Evolutionary conservation across 805 yeast species (phyloP).

Genomic region (Saccharomyces paradoxus): DNA sequence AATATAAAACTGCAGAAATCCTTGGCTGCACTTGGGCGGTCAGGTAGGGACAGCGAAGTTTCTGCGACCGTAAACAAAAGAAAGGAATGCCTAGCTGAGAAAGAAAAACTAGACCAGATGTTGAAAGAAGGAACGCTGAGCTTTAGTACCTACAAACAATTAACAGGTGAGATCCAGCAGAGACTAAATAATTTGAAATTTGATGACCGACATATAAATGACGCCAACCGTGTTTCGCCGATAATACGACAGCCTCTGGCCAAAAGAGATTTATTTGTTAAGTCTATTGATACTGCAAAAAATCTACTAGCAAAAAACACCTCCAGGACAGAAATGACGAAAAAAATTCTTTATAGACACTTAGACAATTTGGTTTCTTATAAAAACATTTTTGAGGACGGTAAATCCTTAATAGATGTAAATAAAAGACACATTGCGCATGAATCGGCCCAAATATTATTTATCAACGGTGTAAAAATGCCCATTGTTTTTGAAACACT

Average conservation of each 20-base stretch:
- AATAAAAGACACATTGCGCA: slow-evolving; percentile 7
- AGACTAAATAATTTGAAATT: slow-evolving; percentile 10
- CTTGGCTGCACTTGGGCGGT: slow-evolving; percentile 13
- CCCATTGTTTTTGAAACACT: slow-evolving; percentile 22
- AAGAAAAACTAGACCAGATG: slow-evolving; percentile 9
- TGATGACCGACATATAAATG: not conserved
- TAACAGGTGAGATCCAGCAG: slow-evolving; percentile 9
- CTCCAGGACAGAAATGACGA: slow-evolving; percentile 15
- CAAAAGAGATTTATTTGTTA: slow-evolving; percentile 10
- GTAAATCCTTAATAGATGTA: not conserved
- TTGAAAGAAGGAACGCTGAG: slow-evolving; percentile 10
- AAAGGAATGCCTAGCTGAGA: slow-evolving; percentile 12
- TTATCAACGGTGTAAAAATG: slow-evolving; percentile 25
- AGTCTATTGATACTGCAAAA: slow-evolving; percentile 18
- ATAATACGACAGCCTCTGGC: not conserved
- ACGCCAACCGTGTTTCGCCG: not conserved
- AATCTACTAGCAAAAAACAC: slow-evolving; percentile 11
- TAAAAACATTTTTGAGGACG: slow-evolving; percentile 14
- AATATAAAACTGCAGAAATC: slow-evolving; percentile 13
- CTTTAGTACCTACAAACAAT: slow-evolving; percentile 3
- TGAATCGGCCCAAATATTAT: slow-evolving; percentile 21
- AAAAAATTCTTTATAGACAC: slow-evolving; percentile 12
- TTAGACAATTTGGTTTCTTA: slow-evolving; percentile 12
- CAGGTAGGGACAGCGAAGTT: slow-evolving; percentile 11
- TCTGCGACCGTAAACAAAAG: slow-evolving; percentile 12